Evolutionary conservation across 2,329 filamentous ascomycete species (phyloP).

Genomic region (Trichoderma cornu-damae): DNA sequence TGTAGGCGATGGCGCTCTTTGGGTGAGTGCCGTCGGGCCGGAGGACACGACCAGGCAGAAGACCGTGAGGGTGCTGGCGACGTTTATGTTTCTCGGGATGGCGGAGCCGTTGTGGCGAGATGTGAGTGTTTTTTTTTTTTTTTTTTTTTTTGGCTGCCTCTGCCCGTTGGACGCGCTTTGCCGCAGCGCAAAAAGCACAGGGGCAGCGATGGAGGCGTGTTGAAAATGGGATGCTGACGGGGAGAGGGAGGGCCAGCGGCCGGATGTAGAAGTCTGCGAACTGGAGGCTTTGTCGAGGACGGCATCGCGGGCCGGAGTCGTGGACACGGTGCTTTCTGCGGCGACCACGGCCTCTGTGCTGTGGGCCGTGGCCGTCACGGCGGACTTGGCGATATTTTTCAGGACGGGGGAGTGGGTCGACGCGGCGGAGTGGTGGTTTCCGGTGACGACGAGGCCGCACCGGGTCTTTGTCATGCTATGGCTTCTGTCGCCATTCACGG

Average conservation of each 20-base stretch:
- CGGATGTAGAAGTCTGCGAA: not conserved
- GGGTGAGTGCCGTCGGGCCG: not conserved
- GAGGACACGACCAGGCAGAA: not conserved
- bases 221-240: not conserved
- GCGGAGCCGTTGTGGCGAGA: slow-evolving; percentile 24
- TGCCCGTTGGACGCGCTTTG: no score
- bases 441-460: slow-evolving; percentile 9
- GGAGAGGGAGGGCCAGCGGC: not conserved
- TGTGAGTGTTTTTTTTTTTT: slow-evolving; percentile 18
- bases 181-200: no score
- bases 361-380: no score
- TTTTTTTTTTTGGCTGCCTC: not conserved
- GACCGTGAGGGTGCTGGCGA: slow-evolving; percentile 20
- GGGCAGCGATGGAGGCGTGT: not conserved
- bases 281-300: not conserved
- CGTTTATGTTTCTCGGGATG: slow-evolving; percentile 23
- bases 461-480: slow-evolving; percentile 20
- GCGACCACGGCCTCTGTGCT: not conserved
- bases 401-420: slow-evolving; percentile 20
- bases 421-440: slow-evolving; percentile 23
- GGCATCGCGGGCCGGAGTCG: not conserved
- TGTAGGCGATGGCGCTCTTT: slow-evolving; percentile 5
- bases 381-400: not conserved
- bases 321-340: not conserved
- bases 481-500: slow-evolving; percentile 25